Evolutionary conservation across 1,284 basidiomycete species (phyloP).

Genomic region (Boletus hoseneyae): DNA sequence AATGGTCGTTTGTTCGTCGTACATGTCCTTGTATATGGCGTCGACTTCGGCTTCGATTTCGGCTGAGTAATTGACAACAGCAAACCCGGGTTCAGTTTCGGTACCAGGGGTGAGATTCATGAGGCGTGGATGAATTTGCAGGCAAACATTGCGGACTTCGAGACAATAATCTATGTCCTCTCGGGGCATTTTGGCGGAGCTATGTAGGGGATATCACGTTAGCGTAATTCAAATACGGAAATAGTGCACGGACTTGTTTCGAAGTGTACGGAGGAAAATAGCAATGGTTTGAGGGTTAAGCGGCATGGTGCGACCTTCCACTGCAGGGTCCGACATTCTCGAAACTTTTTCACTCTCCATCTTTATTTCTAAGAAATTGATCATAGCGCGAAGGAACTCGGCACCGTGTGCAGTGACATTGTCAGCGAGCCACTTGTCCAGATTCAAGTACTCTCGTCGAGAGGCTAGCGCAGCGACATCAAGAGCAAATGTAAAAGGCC

Average conservation of each 20-base stretch:
- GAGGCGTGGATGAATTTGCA: slow-evolving; percentile 94
- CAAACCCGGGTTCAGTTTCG: slow-evolving; percentile 89
- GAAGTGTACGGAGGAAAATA: slow-evolving; percentile 85
- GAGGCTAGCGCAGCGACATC: slow-evolving; percentile 94
- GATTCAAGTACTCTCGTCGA: slow-evolving; percentile 88
- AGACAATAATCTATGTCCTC: slow-evolving; percentile 88
- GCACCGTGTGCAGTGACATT: slow-evolving; percentile 78
- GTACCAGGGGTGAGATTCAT: slow-evolving; percentile 92
- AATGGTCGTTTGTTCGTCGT: slow-evolving; percentile 90
- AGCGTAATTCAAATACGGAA: neutral
- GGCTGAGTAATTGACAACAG: slow-evolving; percentile 83
- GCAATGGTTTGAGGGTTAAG: slow-evolving; percentile 85
- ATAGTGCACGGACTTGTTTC: slow-evolving; percentile 61
- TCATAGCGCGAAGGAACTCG: slow-evolving; percentile 85
- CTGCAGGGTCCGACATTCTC: slow-evolving; percentile 73
- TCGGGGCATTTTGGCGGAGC: slow-evolving; percentile 62
- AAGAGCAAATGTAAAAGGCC: slow-evolving; percentile 83
- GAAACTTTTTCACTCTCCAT: slow-evolving; percentile 84
- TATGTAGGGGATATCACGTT: slow-evolving; percentile 27
- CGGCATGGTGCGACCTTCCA: slow-evolving; percentile 79
- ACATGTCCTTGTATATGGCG: slow-evolving; percentile 97
- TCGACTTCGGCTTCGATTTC: slow-evolving; percentile 95
- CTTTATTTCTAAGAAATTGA: slow-evolving; percentile 87
- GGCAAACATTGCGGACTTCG: slow-evolving; percentile 89
- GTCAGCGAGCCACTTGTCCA: slow-evolving; percentile 95